Percentiles rank a stretch among this genome's conserved stretches.
phyloP scores from a whole-genome alignment of 2,329 filamentous ascomycete genomes.

The Colletotrichum sp. region DNA sequence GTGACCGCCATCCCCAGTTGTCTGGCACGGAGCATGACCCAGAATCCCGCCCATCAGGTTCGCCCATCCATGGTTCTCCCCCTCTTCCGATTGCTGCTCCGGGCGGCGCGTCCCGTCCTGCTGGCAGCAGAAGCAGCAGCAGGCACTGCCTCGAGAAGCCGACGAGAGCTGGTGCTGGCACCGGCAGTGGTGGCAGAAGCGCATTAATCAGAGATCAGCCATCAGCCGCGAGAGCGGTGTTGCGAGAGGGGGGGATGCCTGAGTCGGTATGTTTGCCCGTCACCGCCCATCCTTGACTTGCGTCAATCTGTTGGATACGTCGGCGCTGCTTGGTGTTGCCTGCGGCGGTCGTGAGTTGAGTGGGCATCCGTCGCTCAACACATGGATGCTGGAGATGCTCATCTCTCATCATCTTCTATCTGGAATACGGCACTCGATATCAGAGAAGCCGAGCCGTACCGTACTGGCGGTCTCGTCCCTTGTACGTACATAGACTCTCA shows the following conservation, averaged over 20 bases:
- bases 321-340: background rate
- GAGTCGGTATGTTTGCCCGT: slow-evolving; percentile 7
- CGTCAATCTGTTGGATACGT: background rate
- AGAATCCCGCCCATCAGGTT: background rate
- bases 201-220: background rate
- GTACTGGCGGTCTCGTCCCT: background rate
- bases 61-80: background rate
- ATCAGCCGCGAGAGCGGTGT: slow-evolving; percentile 2
- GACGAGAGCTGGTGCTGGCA: background rate
- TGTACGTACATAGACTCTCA: background rate
- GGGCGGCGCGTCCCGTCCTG: slow-evolving; percentile 18
- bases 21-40: slow-evolving; percentile 7
- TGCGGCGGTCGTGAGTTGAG: background rate
- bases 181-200: background rate
- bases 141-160: slow-evolving; percentile 1
- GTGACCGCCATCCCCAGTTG: slow-evolving; percentile 4
- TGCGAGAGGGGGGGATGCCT: background rate
- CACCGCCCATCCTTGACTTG: slow-evolving; percentile 12
- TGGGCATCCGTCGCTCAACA: background rate
- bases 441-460: background rate
- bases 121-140: background rate
- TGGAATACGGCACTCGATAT: background rate
- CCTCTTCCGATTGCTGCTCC: slow-evolving; percentile 7
- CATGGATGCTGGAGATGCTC: background rate
- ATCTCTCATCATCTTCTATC: background rate